Base-by-base conservation (phyloP, 2,329 filamentous ascomycete genomes). In the Venturiaceae sp. region DNA sequence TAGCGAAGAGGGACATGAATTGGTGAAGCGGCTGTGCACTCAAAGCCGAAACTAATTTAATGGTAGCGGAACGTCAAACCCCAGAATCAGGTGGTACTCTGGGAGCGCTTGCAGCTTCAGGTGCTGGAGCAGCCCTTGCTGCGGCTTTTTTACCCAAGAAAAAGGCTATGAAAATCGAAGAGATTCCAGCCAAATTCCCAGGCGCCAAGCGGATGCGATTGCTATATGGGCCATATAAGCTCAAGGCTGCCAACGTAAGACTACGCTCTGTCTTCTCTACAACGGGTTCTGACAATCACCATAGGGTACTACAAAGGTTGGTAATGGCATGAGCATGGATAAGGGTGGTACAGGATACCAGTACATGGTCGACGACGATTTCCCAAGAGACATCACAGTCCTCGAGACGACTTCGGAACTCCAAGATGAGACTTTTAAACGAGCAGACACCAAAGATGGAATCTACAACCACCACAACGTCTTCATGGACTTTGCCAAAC, bases 381-480 rank as follows among this genome's bases (percentile, higher is more conserved):
- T 32, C 30, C 52, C 52, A 13, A 13, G 52, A 11, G 52, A 54
- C 52, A 34, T 54, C 28, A 54, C 52, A 14, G 30, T 54, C 14
- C 52, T 54, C 34, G 13, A 54, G 33, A 34, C 16, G 13, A 14
- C 34, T 8, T 14, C 52, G 9, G 21, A 9, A 13, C 11, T 54
- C 52, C 14, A 9, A 13, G 30, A 54, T 26, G 30, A 54, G 30
- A 34, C 8, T 16, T 28, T 28, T 26, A 28, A 54, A 26, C 52
- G 52, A 11, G 30, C 11, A 26, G 52, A 54, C 11, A 28, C 30
- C 16, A 33, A 32, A 13, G 28, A 54, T 21, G 52, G 52, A 13
- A 54, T 54, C 19, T 54, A 54, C 52, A 54, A 54, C 30, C 52
- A 54, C 30, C 52, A 54, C 30, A 54, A 28, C 9, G 52, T 54